Evolutionary conservation across 2,329 filamentous ascomycete species (phyloP).

Genomic region (Fonsecaea erecta): DNA sequence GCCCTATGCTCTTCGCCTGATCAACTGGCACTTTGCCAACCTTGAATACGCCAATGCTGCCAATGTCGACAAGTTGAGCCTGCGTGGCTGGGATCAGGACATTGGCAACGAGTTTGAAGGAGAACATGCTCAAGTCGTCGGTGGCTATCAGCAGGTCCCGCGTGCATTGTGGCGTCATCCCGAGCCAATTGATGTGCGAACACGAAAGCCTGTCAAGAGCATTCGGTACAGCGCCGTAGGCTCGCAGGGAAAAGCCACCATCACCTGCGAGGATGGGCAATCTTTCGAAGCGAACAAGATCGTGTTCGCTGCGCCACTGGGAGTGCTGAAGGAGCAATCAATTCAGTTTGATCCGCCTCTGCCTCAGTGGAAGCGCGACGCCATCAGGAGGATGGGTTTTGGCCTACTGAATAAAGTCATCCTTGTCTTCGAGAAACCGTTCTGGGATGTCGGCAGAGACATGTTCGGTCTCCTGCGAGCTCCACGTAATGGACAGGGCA

Average conservation of each 20-base stretch:
- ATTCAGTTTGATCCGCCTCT: conserved; percentile 88
- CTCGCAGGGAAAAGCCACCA: conserved; percentile 56
- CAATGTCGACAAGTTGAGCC: conserved; percentile 82
- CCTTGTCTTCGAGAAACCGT: conserved; percentile 82
- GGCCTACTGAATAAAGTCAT: conserved; percentile 95
- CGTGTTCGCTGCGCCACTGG: conserved; percentile 87
- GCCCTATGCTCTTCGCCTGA: conserved; percentile 81
- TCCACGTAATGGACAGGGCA: conserved; percentile 68
- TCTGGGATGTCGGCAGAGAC: conserved; percentile 88
- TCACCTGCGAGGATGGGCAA: conserved; percentile 79
- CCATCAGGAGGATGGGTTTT: conserved; percentile 84
- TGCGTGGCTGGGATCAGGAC: conserved; percentile 94
- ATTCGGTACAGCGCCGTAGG: conserved; percentile 66
- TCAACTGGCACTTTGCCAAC: conserved; percentile 99
- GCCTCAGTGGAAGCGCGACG: conserved; percentile 81
- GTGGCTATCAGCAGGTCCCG: conserved; percentile 93
- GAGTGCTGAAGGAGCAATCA: conserved; percentile 81
- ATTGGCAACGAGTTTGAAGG: conserved; percentile 98
- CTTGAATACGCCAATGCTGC: conserved; percentile 96
- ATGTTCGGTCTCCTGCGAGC: conserved; percentile 92
- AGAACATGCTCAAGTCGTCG: conserved; percentile 87
- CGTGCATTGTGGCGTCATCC: conserved; percentile 81
- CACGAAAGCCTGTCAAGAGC: conserved; percentile 71
- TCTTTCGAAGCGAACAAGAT: conserved; percentile 82
- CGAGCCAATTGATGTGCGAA: conserved; percentile 74